Base-by-base conservation (phyloP, 2,329 filamentous ascomycete genomes). In the Hypoxylon sp. region DNA sequence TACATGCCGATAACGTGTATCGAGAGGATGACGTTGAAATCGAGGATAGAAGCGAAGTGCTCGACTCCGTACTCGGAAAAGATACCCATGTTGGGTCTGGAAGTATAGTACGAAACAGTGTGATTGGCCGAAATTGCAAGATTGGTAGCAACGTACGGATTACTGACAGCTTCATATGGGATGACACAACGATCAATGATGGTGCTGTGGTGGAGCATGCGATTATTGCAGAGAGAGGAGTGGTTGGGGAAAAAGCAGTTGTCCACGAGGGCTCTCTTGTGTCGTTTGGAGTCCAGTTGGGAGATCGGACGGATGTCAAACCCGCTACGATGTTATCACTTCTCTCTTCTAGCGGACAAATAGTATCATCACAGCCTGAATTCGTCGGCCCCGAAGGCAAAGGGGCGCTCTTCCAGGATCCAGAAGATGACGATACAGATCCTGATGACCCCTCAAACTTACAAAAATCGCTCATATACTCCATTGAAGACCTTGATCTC, bases 81-180 rank as follows among this genome's bases (percentile, higher is more conserved):
- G 89, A 90, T 55, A 93, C 92, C 0, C 90, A 85, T 62, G 87
- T 99, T 60, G 94, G 92, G 5, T 87, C 92, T 23, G 88, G 89
- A 46, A 92, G 87, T 70, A 85, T 83, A 0, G 86, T 99, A 32
- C 84, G 84, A 7, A 91, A 92, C 79, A 94, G 91, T 74, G 88
- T 96, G 50, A 89, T 99, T 65, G 96, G 96, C 32, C 88, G 91
- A 67, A 87, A 92, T 71, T 98, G 95, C 80, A 90, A 89, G 70
- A 96, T 99, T 72, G 96, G 96, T 5, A 90, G 88, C 72, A 93
- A 96, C 71, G 94, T 96, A 28, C 87, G 84, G 38, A 89, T 99
- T 67, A 86, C 92, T 51, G 87, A 93, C 72, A 91, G 93, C 21
- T 95, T 93, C 74, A 88, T 99, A 69, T 98, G 95, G 94, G 93